Percentiles rank a stretch among this genome's conserved stretches.
Evolutionary conservation across 2,329 filamentous ascomycete genomes (phyloP).

Genomic region (Hypomyces rosellus): DNA sequence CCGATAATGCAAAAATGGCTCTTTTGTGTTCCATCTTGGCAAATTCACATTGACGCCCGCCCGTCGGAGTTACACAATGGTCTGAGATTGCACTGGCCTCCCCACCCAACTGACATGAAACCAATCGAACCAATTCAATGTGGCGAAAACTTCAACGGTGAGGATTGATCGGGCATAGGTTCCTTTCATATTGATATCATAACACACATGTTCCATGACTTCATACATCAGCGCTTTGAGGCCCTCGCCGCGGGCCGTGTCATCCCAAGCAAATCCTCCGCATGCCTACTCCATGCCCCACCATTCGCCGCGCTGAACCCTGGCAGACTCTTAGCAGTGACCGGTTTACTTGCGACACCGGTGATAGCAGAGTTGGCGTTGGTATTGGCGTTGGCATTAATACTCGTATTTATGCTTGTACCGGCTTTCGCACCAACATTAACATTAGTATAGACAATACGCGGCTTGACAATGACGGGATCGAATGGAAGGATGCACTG

Average conservation of each 20-base stretch:
- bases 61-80: no score
- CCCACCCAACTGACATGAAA: no score
- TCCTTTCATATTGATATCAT: no score
- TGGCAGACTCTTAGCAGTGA: constrained; percentile 24
- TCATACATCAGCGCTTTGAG: constrained; percentile 6
- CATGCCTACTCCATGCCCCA: constrained; percentile 64
- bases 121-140: no score
- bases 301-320: constrained; percentile 45
- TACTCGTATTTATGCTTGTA: neutral
- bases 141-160: no score
- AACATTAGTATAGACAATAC: neutral
- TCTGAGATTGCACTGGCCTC: no score
- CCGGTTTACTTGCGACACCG: neutral
- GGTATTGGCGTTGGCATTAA: neutral
- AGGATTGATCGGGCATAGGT: no score
- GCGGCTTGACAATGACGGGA: constrained; percentile 14
- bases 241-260: constrained; percentile 41
- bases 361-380: neutral
- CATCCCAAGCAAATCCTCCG: constrained; percentile 58
- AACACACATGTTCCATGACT: no score
- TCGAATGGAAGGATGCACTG: constrained; percentile 35
- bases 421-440: neutral
- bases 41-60: no score
- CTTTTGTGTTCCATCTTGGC: no score
- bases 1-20: no score